phyloP scores from a whole-genome alignment of 805 yeast species.

The Cyberlindnera euphorbiae region DNA sequence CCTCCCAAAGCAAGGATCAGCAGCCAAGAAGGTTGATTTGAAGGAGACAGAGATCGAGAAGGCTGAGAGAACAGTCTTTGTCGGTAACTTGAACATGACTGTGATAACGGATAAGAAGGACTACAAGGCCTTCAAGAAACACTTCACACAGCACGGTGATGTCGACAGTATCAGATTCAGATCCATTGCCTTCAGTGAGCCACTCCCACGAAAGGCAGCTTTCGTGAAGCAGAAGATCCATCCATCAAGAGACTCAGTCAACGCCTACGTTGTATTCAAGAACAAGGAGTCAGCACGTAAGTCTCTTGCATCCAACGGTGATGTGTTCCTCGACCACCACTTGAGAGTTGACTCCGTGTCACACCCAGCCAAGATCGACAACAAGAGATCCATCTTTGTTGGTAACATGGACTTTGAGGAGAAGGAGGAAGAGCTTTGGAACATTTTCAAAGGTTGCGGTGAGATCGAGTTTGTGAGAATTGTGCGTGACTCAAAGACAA shows the following conservation, averaged over 20 bases:
- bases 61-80: constrained; percentile 80
- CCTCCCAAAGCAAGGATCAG: constrained; percentile 14
- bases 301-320: constrained; percentile 54
- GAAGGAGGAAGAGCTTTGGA: constrained; percentile 85
- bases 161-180: constrained; percentile 83
- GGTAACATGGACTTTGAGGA: constrained; percentile 95
- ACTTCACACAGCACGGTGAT: constrained; percentile 38
- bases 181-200: constrained; percentile 84
- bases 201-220: constrained; percentile 89
- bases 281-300: constrained; percentile 42
- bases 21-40: constrained; percentile 45
- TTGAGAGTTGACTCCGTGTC: constrained; percentile 89
- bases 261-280: constrained; percentile 81
- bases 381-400: constrained; percentile 78
- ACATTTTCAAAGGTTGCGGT: constrained; percentile 62
- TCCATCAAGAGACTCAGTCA: constrained; percentile 71
- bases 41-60: constrained; percentile 72
- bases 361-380: constrained; percentile 83
- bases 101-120: constrained; percentile 60
- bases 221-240: constrained; percentile 76
- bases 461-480: constrained; percentile 85
- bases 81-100: constrained; percentile 72
- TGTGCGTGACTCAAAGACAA: constrained; percentile 87
- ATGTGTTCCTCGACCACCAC: constrained; percentile 66
- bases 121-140: constrained; percentile 59